Evolutionary conservation across 176 grass and related monocot species (phyloP), one percentile per base, ranked within the genome.

Genomic region (Coix lacrymajobi): DNA sequence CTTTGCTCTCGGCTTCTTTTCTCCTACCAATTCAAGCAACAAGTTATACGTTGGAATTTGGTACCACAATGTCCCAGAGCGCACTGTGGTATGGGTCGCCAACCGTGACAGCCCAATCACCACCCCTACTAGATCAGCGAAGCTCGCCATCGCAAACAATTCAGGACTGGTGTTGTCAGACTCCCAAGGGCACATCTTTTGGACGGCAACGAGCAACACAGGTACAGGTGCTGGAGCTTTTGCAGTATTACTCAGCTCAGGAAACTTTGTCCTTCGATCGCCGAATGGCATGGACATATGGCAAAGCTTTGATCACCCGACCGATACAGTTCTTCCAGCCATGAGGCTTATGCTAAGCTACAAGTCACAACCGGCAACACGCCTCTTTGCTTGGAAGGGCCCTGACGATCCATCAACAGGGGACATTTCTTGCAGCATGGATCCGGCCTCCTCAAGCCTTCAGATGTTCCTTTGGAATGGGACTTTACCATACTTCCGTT

Each of bases 291-390:
- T n/a, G 0, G n/a, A 64, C 0, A 0, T 86, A 32, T 91, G 86
- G 90, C 86, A 91, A 75, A 91, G 85, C 43, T 88, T 83, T 11
- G 32, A 91, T 69, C 36, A 91, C 19, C 82, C 66, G 1, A 83
- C 68, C 0, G 90, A 85, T 34, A 88, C 79, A 7, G 3, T 85
- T 1, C 37, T 92, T 36, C 85, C 86, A 0, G 40, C 68, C 11
- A 75, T 79, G 79, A 83, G 24, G 48, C 0, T 82, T 0, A 15
- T n/a, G 20, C 20, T 54, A 17, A 83, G 32, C 11, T 45, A 83
- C 37, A 6, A 2, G 41, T 9, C 33, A 38, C 32, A 67, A n/a
- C 17, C 19, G 33, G 65, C 19, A 22, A 20, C 1, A 4, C 69
- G 17, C 11, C 1, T 91, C 0, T 11, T 66, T 30, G 79, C 92